phyloP scores from a whole-genome alignment of 139 green algal genomes.

The Nannochloris sp. region DNA sequence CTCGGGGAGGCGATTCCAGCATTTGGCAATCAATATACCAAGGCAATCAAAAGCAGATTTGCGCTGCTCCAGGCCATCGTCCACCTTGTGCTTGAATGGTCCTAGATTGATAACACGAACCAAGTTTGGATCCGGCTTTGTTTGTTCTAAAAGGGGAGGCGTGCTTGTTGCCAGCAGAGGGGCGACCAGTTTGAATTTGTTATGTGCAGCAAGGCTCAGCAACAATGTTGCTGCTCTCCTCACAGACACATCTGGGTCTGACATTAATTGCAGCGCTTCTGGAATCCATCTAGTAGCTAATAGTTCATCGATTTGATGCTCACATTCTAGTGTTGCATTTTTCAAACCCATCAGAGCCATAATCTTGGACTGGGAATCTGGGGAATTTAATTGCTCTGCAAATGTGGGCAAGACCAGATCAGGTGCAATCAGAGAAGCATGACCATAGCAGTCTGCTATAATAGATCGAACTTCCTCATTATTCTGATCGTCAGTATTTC shows the following conservation, averaged over 20 bases:
- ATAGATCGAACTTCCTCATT: constrained; percentile 77
- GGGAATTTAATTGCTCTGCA: constrained; percentile 14
- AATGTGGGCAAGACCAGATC: constrained; percentile 41
- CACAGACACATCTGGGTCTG: constrained; percentile 44
- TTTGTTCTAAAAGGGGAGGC: constrained; percentile 79
- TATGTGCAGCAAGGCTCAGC: constrained; percentile 60
- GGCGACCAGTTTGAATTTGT: constrained; percentile 52
- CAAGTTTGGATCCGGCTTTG: constrained; percentile 54
- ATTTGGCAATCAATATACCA: constrained; percentile 73
- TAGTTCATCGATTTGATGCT: constrained; percentile 53
- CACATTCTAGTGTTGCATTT: constrained; percentile 52
- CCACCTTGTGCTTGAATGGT: constrained; percentile 88
- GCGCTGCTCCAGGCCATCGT: constrained; percentile 94
- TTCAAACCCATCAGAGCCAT: constrained; percentile 61
- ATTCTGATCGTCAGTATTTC: constrained; percentile 29
- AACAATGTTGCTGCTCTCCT: constrained; percentile 66
- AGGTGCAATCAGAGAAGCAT: constrained; percentile 62
- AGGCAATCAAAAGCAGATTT: constrained; percentile 86
- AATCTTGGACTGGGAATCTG: constrained; percentile 15
- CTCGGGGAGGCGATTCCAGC: constrained; percentile 26
- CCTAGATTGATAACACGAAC: constrained; percentile 83
- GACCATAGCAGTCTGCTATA: constrained; percentile 88
- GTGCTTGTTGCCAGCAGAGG: constrained; percentile 53
- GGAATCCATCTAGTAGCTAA: constrained; percentile 38
- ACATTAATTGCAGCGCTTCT: constrained; percentile 48